Conservation (phyloP, 2,329 filamentous ascomycete species). For the Phialophora verrucosa region DNA sequence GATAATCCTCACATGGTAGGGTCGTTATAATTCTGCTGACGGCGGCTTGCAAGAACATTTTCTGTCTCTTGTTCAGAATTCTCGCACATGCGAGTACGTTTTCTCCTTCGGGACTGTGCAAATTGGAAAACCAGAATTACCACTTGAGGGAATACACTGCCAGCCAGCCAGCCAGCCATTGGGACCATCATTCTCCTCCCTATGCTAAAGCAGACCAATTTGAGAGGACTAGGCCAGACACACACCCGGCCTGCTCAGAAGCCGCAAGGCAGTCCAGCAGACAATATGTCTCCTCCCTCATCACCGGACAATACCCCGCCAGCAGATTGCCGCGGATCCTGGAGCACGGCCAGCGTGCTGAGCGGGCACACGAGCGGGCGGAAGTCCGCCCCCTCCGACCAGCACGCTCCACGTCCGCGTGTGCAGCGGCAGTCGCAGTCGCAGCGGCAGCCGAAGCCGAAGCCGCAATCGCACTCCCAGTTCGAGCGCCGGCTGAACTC, state of each 20-base stretch:
- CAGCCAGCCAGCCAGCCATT: no score
- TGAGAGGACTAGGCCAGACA: background rate
- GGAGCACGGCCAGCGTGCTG: conserved; percentile 25
- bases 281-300: background rate
- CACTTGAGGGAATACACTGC: no score
- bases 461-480: background rate
- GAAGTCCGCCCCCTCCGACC: background rate
- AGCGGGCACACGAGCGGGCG: conserved; percentile 24
- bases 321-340: background rate
- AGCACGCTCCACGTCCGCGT: background rate
- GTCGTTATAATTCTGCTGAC: background rate
- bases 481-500: conserved; percentile 4
- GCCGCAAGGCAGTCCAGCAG: background rate
- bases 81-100: background rate
- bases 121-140: background rate
- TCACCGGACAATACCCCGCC: background rate
- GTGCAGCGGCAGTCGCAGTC: background rate
- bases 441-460: background rate
- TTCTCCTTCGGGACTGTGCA: background rate
- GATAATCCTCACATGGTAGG: background rate
- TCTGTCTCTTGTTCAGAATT: background rate
- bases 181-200: background rate
- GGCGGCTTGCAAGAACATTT: background rate
- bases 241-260: background rate
- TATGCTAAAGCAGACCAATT: background rate